Conservation (phyloP, 805 yeast species). For the Lipomyces oligophaga region DNA sequence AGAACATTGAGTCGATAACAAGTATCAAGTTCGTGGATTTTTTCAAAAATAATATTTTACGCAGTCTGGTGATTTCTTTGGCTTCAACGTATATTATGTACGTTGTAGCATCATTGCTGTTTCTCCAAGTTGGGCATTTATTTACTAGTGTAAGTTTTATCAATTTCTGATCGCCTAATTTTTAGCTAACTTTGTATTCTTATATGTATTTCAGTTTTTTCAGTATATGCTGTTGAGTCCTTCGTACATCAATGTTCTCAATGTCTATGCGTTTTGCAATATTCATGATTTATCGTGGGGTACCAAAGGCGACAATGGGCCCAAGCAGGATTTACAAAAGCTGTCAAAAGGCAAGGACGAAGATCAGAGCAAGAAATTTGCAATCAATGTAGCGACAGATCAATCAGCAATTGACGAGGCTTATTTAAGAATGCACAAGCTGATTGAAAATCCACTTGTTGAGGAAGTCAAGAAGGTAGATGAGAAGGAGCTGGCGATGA, state of each 20-base stretch:
- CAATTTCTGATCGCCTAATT: neutral
- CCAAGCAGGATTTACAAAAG: conserved; percentile 64
- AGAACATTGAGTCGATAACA: conserved; percentile 43
- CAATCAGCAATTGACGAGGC: conserved; percentile 77
- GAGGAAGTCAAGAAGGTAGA: conserved; percentile 50
- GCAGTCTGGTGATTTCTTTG: conserved; percentile 74
- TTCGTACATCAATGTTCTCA: conserved; percentile 85
- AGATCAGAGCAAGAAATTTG: conserved; percentile 78
- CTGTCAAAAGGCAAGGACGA: conserved; percentile 73
- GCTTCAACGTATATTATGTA: conserved; percentile 91
- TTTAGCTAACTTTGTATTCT: neutral
- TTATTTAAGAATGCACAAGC: conserved; percentile 68
- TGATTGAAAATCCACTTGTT: conserved; percentile 55
- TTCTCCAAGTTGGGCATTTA: conserved; percentile 96
- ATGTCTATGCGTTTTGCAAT: conserved; percentile 94
- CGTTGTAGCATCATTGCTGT: conserved; percentile 71
- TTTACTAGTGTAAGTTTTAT: conserved; percentile 59
- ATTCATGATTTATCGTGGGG: conserved; percentile 99
- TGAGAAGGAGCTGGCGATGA: conserved; percentile 39
- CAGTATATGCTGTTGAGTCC: conserved; percentile 91
- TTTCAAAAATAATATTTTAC: conserved; percentile 48
- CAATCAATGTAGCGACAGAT: conserved; percentile 66
- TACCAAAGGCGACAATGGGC: conserved; percentile 87
- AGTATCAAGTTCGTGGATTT: conserved; percentile 31
- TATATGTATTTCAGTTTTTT: conserved; percentile 30